phyloP scores from a whole-genome alignment of 208 protist genomes.

The Acanthamoeba royreba region DNA sequence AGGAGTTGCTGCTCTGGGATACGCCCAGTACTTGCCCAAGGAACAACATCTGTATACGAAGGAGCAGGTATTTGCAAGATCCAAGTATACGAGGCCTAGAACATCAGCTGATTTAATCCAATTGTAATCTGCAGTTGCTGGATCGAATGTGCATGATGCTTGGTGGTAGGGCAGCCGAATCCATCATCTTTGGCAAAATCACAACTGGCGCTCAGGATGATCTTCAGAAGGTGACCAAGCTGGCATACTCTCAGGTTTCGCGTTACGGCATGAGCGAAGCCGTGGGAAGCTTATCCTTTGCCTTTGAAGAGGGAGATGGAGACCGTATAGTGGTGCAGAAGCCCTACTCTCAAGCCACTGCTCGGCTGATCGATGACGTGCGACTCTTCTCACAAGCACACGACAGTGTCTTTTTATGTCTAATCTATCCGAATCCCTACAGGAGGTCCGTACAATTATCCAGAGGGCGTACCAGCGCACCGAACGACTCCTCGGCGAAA shows the following conservation, averaged over 20 bases:
- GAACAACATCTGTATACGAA: slow-evolving; percentile 74
- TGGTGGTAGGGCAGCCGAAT: slow-evolving; percentile 69
- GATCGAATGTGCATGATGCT: slow-evolving; percentile 80
- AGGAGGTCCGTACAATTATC: neutral
- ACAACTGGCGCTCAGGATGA: slow-evolving; percentile 77
- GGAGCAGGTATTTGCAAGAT: slow-evolving; percentile 60
- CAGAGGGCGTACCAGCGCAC: neutral
- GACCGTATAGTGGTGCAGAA: slow-evolving; percentile 84
- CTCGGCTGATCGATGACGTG: slow-evolving; percentile 87
- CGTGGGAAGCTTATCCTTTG: slow-evolving; percentile 66
- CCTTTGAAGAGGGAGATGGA: slow-evolving; percentile 13
- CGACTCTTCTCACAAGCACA: neutral
- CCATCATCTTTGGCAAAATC: slow-evolving; percentile 58
- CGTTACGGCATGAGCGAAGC: slow-evolving; percentile 80
- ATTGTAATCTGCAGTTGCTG: too few species aligned
- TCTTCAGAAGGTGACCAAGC: slow-evolving; percentile 64
- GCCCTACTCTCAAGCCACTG: slow-evolving; percentile 92
- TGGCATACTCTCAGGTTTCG: slow-evolving; percentile 74
- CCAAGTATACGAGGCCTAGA: too few species aligned
- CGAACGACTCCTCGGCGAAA: slow-evolving; percentile 49
- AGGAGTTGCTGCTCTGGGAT: slow-evolving; percentile 60
- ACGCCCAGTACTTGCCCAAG: slow-evolving; percentile 81
- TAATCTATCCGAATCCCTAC: neutral
- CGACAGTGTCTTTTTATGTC: neutral
- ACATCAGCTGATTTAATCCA: too few species aligned